Base-by-base conservation (phyloP, 2,329 filamentous ascomycete genomes). In the Cercospora sesami region DNA sequence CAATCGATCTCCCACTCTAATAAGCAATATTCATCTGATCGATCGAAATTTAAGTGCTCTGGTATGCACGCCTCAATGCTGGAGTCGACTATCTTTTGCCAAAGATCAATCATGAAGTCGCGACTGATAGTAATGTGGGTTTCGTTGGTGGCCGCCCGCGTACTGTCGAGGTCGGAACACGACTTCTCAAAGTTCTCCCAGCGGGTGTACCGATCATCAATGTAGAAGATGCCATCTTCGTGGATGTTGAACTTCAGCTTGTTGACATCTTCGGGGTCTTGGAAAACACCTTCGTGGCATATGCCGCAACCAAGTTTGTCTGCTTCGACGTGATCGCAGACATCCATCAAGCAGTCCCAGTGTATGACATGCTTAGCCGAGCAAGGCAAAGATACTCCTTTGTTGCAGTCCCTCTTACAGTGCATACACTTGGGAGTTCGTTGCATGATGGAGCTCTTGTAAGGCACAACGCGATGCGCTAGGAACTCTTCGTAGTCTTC, bases 131-230 rank as follows among this genome's bases (percentile, higher is more conserved):
- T 58, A 30, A 68, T 58, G 18, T 18, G 55, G 10, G 16, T 58
- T 7, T 36, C 21, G 26, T 69, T 63, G 31, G 21, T 31, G 12
- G 45, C 18, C 1, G 63, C 51, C 1, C 23, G 42, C 1, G 28
- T 58, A 9, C 26, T 55, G 48, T 71, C 69, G 51, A 71, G 68
- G 48, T 69, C 68, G n/a, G 69, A 58, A 28, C 63, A 69, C 4
- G 65, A 68, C 14, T 64, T 62, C 31, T 71, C 65, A 51, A 65
- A 68, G 36, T 68, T 71, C 66, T 71, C 69, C 39, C 57, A 70
- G 3, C 55, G n/a, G n/a, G 55, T 70, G 64, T 45, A 70, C n/a
- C 64, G 60, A 18, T 64, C 36, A 6, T 68, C 69, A n/a, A 64
- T 45, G 31, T 48, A 30, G 61, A 63, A 71, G 6, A 39, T n/a